phyloP scores from a whole-genome alignment of 1,139 yeast species.

The Debaryomyces psychrophilus region DNA sequence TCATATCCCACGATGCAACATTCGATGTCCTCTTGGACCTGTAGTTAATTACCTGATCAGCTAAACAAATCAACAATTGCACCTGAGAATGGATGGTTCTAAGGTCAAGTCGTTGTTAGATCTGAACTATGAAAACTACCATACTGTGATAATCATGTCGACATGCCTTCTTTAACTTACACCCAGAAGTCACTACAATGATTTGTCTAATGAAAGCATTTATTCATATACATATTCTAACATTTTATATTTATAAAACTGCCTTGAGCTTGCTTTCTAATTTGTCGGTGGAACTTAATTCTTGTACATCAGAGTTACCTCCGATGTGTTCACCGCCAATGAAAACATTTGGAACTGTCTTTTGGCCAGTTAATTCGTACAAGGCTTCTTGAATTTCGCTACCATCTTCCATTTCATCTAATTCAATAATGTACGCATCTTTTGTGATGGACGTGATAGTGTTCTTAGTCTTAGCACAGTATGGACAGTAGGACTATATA shows the following conservation, averaged over 20 bases:
- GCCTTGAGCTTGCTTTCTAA: constrained; percentile 44
- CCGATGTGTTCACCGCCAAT: constrained; percentile 92
- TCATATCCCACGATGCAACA: no score
- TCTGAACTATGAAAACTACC: no score
- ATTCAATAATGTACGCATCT: constrained; percentile 66
- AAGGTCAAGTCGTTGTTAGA: no score
- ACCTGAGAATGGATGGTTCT: no score
- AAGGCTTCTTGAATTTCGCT: constrained; percentile 75
- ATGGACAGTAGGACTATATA: constrained; percentile 58
- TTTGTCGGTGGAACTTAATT: constrained; percentile 44
- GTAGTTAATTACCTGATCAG: no score
- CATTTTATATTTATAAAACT: constrained; percentile 29
- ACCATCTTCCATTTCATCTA: constrained; percentile 53
- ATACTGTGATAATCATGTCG: no score
- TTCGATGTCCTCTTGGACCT: no score
- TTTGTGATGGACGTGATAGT: constrained; percentile 54
- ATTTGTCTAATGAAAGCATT: background rate
- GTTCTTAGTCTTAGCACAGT: constrained; percentile 66
- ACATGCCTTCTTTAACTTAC: no score
- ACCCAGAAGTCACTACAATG: no score
- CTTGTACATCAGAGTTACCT: constrained; percentile 87
- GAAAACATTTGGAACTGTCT: constrained; percentile 90
- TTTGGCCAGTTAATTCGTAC: constrained; percentile 77
- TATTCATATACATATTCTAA: background rate
- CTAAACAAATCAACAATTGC: no score